Evolutionary conservation across 257 asterid genomes (phyloP).

Genomic region (Mitragyna speciosa): DNA sequence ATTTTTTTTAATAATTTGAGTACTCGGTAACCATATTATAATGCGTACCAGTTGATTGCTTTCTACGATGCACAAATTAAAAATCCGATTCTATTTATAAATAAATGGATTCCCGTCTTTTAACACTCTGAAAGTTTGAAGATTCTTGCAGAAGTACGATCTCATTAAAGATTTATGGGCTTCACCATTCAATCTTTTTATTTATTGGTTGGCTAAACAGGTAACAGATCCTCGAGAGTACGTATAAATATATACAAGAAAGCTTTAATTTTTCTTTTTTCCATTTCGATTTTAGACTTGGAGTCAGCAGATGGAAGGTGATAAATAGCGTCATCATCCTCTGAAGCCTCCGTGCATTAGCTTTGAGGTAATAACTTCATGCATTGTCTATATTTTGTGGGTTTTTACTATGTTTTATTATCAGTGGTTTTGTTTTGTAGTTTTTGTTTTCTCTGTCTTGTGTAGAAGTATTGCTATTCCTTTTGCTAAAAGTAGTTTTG

Average conservation of each 20-base stretch:
- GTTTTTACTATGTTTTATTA: not conserved
- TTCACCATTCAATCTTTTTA: not conserved
- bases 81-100: too few species aligned
- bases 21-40: not conserved
- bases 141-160: not conserved
- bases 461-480: not conserved
- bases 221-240: not conserved
- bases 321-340: not conserved
- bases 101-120: not conserved
- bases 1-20: too few species aligned
- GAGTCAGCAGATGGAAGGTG: not conserved
- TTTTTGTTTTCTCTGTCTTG: not conserved
- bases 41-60: not conserved
- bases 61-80: not conserved
- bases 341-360: not conserved
- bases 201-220: not conserved
- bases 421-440: not conserved
- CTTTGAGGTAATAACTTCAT: not conserved
- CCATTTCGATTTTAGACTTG: not conserved
- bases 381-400: not conserved
- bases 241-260: too few species aligned
- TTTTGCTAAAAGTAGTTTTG: not conserved
- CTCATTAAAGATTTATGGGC: not conserved
- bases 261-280: not conserved
- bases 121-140: not conserved